Evolutionary conservation across 352 stramenopile species (phyloP), one percentile per base, ranked within the genome.

Genomic region (Globisporangium nodosum): DNA sequence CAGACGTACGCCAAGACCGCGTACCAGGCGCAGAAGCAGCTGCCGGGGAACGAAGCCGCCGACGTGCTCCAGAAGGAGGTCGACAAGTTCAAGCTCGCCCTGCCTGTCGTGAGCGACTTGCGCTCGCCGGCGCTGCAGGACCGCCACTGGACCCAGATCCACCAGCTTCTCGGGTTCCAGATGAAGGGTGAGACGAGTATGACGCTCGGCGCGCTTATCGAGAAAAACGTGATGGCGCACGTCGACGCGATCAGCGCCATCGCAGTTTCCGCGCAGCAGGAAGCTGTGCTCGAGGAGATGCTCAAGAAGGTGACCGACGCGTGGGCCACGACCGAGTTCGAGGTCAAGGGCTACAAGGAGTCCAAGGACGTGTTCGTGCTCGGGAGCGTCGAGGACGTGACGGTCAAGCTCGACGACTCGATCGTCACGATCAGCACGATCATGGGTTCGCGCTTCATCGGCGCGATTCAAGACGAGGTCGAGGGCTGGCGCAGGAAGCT

Each of bases 381-480:
- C 0, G 93, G 92, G 0, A 94, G 90, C 52, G 83, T 96, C 1
- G 89, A 93, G n/a, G 93, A 98, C 5, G 74, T 97, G 18, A 92
- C 91, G 0, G 81, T 78, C 0, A 92, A 93, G 39, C 73, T 97
- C 9, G 93, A 98, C 52, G 93, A 98, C 56, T 96, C 89, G 5
- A 92, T 97, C 37, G 92, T 97, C 3, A 97, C 87, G 4, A 96
- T 97, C 55, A 96, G 88, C 57, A 97, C 92, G 11, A 96, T 98
- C 49, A 80, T 97, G 62, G 88, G 90, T 7, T 97, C 89, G 4
- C 69, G 90, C 9, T 97, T 96, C 62, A 92, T 97, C 33, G 86
- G 84, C 16, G 88, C 84, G 1, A 97, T 97, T 56, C 80, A 96
- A 37, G 81, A 88, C 0, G 87, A 96, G 56, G 91, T 98, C 1